Conservation (phyloP, 495 filamentous ascomycete genomes). For the Articulospora tetracladia region DNA sequence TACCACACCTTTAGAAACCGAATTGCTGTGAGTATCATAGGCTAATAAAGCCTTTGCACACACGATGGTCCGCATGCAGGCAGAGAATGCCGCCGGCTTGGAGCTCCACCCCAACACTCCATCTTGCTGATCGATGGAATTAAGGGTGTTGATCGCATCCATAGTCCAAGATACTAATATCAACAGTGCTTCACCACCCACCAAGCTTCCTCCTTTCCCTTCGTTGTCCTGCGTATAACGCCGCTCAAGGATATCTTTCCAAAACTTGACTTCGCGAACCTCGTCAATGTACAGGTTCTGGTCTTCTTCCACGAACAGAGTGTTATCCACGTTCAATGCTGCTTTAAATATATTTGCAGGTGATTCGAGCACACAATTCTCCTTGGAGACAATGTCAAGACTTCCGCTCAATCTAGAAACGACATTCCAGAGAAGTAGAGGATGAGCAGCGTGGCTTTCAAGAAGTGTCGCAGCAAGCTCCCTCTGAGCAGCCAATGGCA, state of each 20-base stretch:
- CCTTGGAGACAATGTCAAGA: conserved; percentile 3
- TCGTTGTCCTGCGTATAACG: conserved; percentile 13
- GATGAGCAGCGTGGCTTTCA: conserved; percentile 17
- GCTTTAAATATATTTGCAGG: conserved; percentile 33
- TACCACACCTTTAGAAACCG: not conserved
- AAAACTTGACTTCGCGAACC: conserved; percentile 62
- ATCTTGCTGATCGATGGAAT: conserved; percentile 41
- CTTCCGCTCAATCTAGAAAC: conserved; percentile 32
- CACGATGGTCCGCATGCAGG: conserved; percentile 58
- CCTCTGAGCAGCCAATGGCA: conserved; percentile 37
- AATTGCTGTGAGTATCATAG: not conserved
- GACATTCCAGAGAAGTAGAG: conserved; percentile 32
- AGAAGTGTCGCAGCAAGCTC: conserved; percentile 34
- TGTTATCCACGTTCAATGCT: conserved; percentile 57
- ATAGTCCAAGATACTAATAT: conserved; percentile 48
- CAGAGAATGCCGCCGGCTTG: conserved; percentile 62
- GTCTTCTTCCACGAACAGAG: conserved; percentile 83
- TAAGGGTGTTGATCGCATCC: conserved; percentile 50
- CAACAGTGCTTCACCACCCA: not conserved
- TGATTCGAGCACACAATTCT: not conserved
- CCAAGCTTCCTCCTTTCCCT: conserved; percentile 18
- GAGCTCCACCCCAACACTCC: conserved; percentile 70
- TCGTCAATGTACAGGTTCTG: conserved; percentile 88
- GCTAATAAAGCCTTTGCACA: conserved; percentile 29
- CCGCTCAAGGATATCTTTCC: conserved; percentile 35